Conservation (phyloP, 306 rosid species). For the Inga laurina region DNA sequence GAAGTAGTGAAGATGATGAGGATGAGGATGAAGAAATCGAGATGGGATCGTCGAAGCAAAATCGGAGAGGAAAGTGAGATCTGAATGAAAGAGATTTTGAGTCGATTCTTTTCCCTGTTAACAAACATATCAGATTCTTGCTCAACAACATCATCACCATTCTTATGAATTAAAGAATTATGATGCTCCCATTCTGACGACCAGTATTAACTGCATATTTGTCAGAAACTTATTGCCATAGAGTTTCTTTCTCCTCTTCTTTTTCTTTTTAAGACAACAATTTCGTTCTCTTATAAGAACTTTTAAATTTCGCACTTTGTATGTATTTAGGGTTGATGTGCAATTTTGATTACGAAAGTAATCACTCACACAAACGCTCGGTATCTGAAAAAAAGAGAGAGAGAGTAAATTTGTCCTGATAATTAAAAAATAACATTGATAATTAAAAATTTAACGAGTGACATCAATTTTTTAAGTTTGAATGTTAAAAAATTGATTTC, state of each 20-base stretch:
- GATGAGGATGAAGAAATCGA: conserved; percentile 21
- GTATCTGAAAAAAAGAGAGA: no score
- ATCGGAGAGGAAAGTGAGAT: conserved; percentile 31
- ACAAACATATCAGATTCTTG: background rate
- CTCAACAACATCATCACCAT: background rate
- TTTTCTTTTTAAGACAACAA: background rate
- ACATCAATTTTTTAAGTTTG: no score
- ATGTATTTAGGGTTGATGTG: no score
- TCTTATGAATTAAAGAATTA: background rate
- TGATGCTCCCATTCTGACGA: background rate
- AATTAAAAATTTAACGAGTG: no score
- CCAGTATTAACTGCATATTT: background rate
- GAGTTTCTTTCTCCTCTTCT: background rate
- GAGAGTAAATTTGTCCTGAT: no score
- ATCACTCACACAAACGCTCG: no score
- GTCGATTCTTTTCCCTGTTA: conserved; percentile 25
- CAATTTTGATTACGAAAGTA: no score
- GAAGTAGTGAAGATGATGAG: conserved; percentile 14
- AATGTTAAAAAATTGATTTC: no score
- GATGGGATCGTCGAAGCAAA: conserved; percentile 24
- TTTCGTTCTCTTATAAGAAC: background rate
- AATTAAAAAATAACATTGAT: no score
- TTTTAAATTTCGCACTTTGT: background rate
- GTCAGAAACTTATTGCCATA: background rate
- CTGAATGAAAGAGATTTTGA: conserved; percentile 39